Base-by-base conservation (phyloP, 768 basidiomycete genomes). In the Brasilioporus rufonigricans region DNA sequence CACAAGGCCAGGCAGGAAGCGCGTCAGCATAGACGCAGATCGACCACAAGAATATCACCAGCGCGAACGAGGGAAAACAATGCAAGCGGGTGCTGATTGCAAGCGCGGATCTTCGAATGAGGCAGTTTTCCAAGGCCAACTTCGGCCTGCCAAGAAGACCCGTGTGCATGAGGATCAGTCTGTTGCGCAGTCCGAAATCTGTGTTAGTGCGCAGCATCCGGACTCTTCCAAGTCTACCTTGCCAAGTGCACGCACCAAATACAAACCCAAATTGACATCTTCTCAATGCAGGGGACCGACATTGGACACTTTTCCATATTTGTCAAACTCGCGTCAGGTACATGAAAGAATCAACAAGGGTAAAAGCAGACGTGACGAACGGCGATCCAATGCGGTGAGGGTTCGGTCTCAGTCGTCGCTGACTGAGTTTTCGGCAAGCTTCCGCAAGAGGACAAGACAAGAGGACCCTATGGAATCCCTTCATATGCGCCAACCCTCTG, bases 1-100 rank as follows among this genome's bases (percentile, higher is more conserved):
- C 48, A 70, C 74, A 69, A 73, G 77, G 57, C 66, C 62, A 26
- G 70, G 77, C 23, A 75, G 64, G 60, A 86, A 85, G 69, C 81
- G 84, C 59, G 69, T 73, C 55, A 74, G 65, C 32, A 67, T 71
- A 35, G 66, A 64, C 33, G 61, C 32, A 53, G 60, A 65, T 55
- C 53, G 36, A 43, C 50, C 60, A 19, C 47, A 58, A 54, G 64
- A 63, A 60, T 50, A 50, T 14, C 62, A 32, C 40, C 62, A 53
- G 21, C 64, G 60, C 47, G 74, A 76, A 55, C 73, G 65, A 61
- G 69, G 68, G 33, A 75, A 71, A 60, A 61, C 39, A 3, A 46
- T 47, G 51, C 46, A 48, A 47, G 57, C 52, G 49, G 43, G 54
- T 48, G 19, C 41, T 27, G 53, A 58, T 26, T 31, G 27, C 21